These are phyloP conservation scores for Saposhnikovia divaricata DNA, from an alignment of 129 eudicot genomes.

Conservation along the genomic window DNA sequence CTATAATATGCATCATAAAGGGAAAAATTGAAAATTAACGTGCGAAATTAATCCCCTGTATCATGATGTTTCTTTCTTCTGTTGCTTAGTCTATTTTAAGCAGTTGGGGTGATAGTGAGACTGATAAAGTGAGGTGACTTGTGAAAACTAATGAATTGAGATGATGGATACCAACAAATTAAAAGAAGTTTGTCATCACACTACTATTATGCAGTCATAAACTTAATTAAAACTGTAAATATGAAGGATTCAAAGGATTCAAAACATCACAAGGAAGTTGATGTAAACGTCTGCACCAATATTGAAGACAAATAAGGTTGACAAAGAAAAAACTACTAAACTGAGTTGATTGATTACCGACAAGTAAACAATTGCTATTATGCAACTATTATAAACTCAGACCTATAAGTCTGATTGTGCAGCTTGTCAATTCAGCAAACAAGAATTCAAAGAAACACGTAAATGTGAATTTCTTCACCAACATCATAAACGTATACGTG, in stretches of 20 bases:
- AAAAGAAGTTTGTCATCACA: not conserved
- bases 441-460: not conserved
- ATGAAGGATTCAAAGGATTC: too few relatives aligned
- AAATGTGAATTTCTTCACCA: not conserved
- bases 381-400: not conserved
- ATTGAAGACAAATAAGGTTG: not conserved
- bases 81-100: constrained; percentile 38
- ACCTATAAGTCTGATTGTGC: not conserved
- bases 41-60: not conserved
- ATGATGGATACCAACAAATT: constrained; percentile 6
- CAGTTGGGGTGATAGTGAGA: constrained; percentile 24
- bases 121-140: constrained; percentile 11
- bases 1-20: not conserved
- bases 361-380: not conserved
- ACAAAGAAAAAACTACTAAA: constrained; percentile 9
- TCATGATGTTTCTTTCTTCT: constrained; percentile 14
- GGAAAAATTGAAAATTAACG: not conserved
- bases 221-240: not conserved
- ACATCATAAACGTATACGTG: not conserved
- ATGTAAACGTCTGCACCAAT: not conserved
- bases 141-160: constrained; percentile 5
- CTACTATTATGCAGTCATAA: not conserved
- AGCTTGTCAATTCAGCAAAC: not conserved
- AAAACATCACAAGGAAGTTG: not conserved
- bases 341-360: constrained; percentile 4